Evolutionary conservation across 169 alveolate species (phyloP).

Genomic region (Perkinsus chesapeaki): DNA sequence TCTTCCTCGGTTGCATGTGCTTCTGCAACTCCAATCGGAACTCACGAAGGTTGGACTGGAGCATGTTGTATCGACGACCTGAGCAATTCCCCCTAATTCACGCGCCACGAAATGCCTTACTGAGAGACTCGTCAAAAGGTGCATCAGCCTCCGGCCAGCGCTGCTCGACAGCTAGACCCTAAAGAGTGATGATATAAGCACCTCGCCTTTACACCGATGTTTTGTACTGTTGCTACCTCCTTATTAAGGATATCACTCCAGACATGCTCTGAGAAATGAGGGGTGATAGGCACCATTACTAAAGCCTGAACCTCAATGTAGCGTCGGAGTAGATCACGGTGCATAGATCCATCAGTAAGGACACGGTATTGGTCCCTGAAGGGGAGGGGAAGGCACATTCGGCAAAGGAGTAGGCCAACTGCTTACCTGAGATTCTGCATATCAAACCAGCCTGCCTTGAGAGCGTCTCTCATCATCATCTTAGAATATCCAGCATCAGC

Average conservation of each 20-base stretch:
- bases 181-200: conserved; percentile 47
- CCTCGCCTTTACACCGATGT: conserved; percentile 43
- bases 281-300: conserved; percentile 72
- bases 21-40: conserved; percentile 34
- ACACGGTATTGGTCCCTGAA: not conserved
- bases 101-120: conserved; percentile 9
- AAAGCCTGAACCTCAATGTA: conserved; percentile 59
- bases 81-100: conserved; percentile 16
- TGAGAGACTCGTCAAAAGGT: not conserved
- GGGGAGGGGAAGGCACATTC: too few species aligned
- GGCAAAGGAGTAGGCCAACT: conserved; percentile 15
- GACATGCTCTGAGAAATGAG: conserved; percentile 80
- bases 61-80: conserved; percentile 21
- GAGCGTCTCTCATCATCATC: conserved; percentile 70
- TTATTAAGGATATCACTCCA: conserved; percentile 68
- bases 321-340: conserved; percentile 19
- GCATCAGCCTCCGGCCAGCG: conserved; percentile 29
- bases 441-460: conserved; percentile 69
- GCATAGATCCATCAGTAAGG: conserved; percentile 26
- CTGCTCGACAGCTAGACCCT: conserved; percentile 43
- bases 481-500: conserved; percentile 59
- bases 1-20: conserved; percentile 12
- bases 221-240: conserved; percentile 43
- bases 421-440: conserved; percentile 44
- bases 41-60: conserved; percentile 28